Conservation (phyloP, 1,284 basidiomycete genomes). For the Xerocomus tenax region DNA sequence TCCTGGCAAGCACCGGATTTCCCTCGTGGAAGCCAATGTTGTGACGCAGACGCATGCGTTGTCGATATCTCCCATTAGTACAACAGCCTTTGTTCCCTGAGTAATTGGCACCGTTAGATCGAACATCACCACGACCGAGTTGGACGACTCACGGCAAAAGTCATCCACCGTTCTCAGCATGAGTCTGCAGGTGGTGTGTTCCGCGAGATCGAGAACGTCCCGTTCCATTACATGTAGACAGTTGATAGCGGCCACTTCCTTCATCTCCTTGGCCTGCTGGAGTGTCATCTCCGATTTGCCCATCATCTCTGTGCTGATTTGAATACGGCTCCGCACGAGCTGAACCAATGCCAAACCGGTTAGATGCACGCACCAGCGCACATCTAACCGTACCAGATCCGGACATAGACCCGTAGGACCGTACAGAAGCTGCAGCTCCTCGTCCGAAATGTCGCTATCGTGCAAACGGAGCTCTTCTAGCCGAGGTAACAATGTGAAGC, state of each 20-base stretch:
- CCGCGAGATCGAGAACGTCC: constrained; percentile 47
- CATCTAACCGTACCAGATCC: constrained; percentile 41
- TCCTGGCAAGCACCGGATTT: constrained; percentile 14
- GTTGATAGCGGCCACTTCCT: constrained; percentile 48
- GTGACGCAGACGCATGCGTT: constrained; percentile 35
- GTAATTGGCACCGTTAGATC: background rate
- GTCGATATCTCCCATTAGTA: constrained; percentile 47
- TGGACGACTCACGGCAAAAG: constrained; percentile 45
- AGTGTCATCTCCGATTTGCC: background rate
- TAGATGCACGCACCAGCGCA: constrained; percentile 55
- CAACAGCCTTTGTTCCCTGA: constrained; percentile 46
- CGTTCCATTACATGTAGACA: constrained; percentile 50
- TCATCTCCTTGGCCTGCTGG: constrained; percentile 24
- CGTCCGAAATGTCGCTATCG: constrained; percentile 51
- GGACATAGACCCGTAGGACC: constrained; percentile 43
- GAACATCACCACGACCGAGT: background rate
- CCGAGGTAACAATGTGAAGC: constrained; percentile 34
- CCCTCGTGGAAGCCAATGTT: constrained; percentile 14
- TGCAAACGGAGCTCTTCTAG: constrained; percentile 49
- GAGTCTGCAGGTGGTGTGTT: constrained; percentile 44
- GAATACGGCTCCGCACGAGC: constrained; percentile 38
- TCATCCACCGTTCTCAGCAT: constrained; percentile 39
- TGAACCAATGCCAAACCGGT: constrained; percentile 45
- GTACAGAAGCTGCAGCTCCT: constrained; percentile 36
- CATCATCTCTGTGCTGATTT: constrained; percentile 3